Conservation (phyloP, 2,329 filamentous ascomycete genomes). For the Fusarium torulosum region DNA sequence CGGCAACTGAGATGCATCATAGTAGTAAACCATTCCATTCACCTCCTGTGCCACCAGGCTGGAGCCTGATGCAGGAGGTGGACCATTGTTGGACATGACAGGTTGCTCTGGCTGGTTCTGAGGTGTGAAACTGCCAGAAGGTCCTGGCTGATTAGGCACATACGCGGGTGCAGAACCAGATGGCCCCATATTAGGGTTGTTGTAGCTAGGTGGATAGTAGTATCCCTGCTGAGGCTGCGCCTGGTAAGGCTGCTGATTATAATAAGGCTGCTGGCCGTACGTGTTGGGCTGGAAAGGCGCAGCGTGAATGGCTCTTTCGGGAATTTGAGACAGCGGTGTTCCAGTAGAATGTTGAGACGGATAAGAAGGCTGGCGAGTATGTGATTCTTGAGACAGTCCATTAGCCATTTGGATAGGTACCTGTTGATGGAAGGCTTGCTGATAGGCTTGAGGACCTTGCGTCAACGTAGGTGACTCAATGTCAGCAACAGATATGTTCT, state of each 20-base stretch:
- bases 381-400: constrained; percentile 68
- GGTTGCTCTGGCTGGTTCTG: constrained; percentile 57
- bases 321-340: constrained; percentile 90
- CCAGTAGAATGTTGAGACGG: constrained; percentile 77
- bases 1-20: constrained; percentile 80
- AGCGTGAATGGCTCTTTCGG: constrained; percentile 91
- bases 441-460: constrained; percentile 78
- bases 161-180: constrained; percentile 66
- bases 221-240: constrained; percentile 67
- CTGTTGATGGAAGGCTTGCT: constrained; percentile 94
- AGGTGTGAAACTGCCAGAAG: constrained; percentile 58
- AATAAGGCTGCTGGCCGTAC: constrained; percentile 70
- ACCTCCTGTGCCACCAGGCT: constrained; percentile 83
- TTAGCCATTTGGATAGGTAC: constrained; percentile 80
- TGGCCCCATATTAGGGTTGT: constrained; percentile 65
- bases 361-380: constrained; percentile 76
- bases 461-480: constrained; percentile 83
- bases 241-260: constrained; percentile 62
- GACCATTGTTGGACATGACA: constrained; percentile 50
- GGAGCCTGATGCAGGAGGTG: constrained; percentile 48
- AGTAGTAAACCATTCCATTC: constrained; percentile 97
- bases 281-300: constrained; percentile 86
- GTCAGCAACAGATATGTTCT: constrained; percentile 90
- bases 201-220: constrained; percentile 74
- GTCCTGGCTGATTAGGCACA: constrained; percentile 65